A percentile compares a stretch with the other conserved stretches of the same genome.
Conservation (phyloP, 257 asterid genomes). For the Solanum pinnatisectum region DNA sequence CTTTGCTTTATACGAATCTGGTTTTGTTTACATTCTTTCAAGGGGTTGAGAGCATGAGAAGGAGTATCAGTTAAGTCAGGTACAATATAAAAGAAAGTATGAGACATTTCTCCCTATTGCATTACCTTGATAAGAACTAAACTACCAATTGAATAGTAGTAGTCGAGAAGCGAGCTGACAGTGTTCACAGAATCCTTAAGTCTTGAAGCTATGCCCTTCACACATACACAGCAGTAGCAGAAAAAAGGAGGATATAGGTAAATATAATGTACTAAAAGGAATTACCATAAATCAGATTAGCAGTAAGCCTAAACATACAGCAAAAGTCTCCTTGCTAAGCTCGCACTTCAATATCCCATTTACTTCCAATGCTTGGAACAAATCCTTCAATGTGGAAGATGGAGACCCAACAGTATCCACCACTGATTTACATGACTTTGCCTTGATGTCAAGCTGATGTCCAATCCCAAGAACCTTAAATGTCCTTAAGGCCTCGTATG, state of each 20-base stretch:
- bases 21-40: not conserved
- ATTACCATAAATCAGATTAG: not conserved
- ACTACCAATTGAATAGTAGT: slow-evolving; percentile 66
- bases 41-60: not conserved
- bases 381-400: slow-evolving; percentile 47
- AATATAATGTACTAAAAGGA: not conserved
- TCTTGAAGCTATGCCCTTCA: slow-evolving; percentile 55
- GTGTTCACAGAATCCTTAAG: slow-evolving; percentile 41
- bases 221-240: not conserved
- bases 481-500: slow-evolving; percentile 73
- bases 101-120: not conserved
- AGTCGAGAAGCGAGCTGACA: slow-evolving; percentile 63
- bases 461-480: slow-evolving; percentile 77
- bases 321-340: slow-evolving; percentile 36
- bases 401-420: slow-evolving; percentile 42
- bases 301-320: slow-evolving; percentile 31
- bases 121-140: slow-evolving; percentile 63
- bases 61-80: not conserved
- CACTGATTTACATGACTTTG: slow-evolving; percentile 53
- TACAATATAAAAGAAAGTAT: not conserved
- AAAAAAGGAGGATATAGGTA: not conserved
- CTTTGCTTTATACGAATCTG: not conserved
- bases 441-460: slow-evolving; percentile 32
- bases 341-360: slow-evolving; percentile 67
- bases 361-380: slow-evolving; percentile 59